Evolutionary conservation across 768 basidiomycete genomes (phyloP), one percentile per base, ranked within the genome.

Genomic region (Lactarius vividus): DNA sequence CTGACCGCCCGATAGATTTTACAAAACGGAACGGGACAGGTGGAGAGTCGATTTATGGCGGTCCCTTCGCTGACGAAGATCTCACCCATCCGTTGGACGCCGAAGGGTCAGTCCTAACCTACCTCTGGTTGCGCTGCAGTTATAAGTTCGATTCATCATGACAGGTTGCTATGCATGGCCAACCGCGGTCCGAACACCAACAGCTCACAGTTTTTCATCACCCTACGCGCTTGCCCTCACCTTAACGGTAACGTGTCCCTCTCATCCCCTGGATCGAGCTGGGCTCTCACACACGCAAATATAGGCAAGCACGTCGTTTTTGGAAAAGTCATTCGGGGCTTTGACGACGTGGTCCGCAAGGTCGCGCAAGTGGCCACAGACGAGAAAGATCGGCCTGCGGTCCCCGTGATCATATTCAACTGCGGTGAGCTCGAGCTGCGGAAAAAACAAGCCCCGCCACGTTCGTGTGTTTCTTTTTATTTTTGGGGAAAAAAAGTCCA

Each of bases 181-280:
- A 96, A 96, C 75, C 84, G 84, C 69, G 91, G 91, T 3, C 86
- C 89, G 0, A 80, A 90, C 75, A 95, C 94, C 40, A 96, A 95
- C 69, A 87, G 88, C 42, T 91, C 88, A 1, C 94, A 96, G 69
- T 96, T 89, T 73, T 95, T 96, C 73, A 80, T 95, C 67, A 93
- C 94, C 26, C 81, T 96, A 13, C 81, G 83, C n/a, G 82, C 84
- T 18, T 86, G 89, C 66, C 84, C 87, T 4, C 91, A 93, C 73
- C 75, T 93, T 54, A 83, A 89, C 72, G 92, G 92, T 80, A 76
- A 44, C 77, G 77, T 70, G 74, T 68, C 63, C 76, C 73, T 72
- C 77, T 67, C 53, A 73, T 74, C 63, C 77, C 15, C 28, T 8
- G 10, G 18, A 69, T 46, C n/a, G 20, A 10, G 42, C 42, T 44